Conservation (phyloP, 2,329 filamentous ascomycete genomes). For the Botrytis aclada region DNA sequence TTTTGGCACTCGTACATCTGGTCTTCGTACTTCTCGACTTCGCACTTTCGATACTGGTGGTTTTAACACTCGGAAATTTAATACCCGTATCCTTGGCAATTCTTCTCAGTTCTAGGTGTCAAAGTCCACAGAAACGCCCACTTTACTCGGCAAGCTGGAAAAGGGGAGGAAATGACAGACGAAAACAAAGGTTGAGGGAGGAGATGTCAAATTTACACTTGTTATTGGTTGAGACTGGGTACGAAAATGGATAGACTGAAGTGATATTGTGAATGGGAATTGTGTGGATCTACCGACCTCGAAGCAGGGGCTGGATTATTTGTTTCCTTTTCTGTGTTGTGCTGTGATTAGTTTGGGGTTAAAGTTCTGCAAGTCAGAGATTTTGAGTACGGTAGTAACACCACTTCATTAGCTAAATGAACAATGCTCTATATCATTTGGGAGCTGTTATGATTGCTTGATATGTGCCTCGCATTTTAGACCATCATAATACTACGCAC, state of each 20-base stretch:
- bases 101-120: background rate
- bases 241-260: background rate
- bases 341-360: background rate
- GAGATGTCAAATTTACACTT: background rate
- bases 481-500: rapidly evolving
- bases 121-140: background rate
- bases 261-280: background rate
- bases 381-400: background rate
- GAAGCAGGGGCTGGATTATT: background rate
- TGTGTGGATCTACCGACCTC: background rate
- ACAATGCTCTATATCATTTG: background rate
- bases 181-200: background rate
- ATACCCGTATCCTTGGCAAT: background rate
- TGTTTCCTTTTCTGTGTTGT: background rate
- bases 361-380: background rate
- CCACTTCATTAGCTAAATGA: background rate
- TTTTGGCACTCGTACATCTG: background rate
- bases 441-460: background rate
- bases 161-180: background rate
- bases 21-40: background rate
- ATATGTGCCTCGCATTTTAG: background rate
- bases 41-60: background rate
- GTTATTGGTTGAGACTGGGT: background rate
- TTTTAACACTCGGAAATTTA: background rate
- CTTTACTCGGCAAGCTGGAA: background rate